A percentile compares a stretch with the other conserved stretches of the same genome.
These are phyloP conservation scores for Flaveria sonorensis DNA, from an alignment of 129 eudicot genomes.

Conservation along the genomic window DNA sequence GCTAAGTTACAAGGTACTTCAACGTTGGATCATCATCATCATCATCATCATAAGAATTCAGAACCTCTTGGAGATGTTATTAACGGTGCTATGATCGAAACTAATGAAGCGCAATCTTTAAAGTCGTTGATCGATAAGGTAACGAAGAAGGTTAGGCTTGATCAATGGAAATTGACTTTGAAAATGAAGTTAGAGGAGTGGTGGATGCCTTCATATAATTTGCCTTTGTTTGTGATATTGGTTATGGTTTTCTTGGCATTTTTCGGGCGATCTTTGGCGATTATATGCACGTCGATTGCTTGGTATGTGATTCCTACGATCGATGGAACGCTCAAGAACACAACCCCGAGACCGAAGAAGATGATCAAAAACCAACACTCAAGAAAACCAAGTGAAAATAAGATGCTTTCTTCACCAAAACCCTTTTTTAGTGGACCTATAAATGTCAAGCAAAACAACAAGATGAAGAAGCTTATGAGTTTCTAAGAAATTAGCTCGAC, in stretches of 20 bases:
- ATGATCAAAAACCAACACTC: constrained; percentile 38
- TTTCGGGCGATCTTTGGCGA: constrained; percentile 57
- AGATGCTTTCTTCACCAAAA: constrained; percentile 30
- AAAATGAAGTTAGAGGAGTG: constrained; percentile 42
- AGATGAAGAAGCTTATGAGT: constrained; percentile 37
- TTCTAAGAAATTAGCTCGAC: constrained; percentile 25
- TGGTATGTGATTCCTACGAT: constrained; percentile 60
- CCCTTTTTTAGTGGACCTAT: constrained; percentile 40
- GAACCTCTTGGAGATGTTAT: constrained; percentile 6
- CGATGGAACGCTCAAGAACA: constrained; percentile 23
- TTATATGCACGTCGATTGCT: constrained; percentile 55
- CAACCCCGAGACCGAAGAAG: constrained; percentile 16
- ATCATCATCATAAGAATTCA: not conserved
- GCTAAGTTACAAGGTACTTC: constrained; percentile 22
- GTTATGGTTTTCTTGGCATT: constrained; percentile 51
- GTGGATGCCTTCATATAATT: constrained; percentile 52
- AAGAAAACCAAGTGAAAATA: constrained; percentile 35
- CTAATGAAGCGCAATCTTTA: not conserved
- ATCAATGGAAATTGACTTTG: constrained; percentile 28
- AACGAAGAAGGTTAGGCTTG: constrained; percentile 17
- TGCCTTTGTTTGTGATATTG: constrained; percentile 44
- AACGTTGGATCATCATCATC: constrained; percentile 28
- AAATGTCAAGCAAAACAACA: constrained; percentile 23
- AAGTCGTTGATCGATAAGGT: not conserved
- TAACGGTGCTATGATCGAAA: constrained; percentile 1